Percentiles rank a stretch among this genome's conserved stretches.
phyloP scores from a whole-genome alignment of 352 stramenopile genomes.

The Phytopythium ostracodes region DNA sequence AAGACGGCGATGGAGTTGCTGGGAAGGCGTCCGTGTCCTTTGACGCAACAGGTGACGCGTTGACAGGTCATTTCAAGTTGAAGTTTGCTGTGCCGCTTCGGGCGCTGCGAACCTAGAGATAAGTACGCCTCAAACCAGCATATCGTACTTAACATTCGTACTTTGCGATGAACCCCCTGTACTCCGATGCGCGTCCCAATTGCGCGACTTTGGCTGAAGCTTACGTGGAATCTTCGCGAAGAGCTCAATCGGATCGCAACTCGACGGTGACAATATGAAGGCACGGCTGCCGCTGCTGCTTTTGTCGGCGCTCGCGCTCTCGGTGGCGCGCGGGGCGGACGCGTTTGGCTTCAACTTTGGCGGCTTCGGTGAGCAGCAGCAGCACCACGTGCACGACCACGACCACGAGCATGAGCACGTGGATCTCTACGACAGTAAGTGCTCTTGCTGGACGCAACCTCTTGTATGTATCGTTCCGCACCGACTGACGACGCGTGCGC shows the following conservation, averaged over 20 bases:
- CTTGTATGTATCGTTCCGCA: no score
- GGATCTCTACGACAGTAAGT: conserved; percentile 6
- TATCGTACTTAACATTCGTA: no score
- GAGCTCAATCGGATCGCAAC: not conserved
- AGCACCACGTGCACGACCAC: conserved; percentile 21
- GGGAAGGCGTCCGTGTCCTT: no score
- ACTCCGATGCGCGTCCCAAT: no score
- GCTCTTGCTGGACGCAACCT: no score
- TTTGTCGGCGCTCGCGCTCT: conserved; percentile 11
- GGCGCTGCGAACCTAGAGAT: no score
- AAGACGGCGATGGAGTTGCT: no score
- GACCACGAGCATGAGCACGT: conserved; percentile 16
- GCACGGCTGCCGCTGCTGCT: conserved; percentile 17
- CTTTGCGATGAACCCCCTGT: no score
- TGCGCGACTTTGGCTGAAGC: not conserved
- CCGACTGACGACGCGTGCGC: not conserved
- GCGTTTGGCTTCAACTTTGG: conserved; percentile 8
- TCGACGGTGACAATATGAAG: not conserved
- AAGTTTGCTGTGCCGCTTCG: no score
- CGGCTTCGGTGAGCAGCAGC: conserved; percentile 8
- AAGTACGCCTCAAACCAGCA: no score
- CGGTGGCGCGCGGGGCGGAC: conserved; percentile 8
- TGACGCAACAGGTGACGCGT: no score
- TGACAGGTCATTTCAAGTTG: no score
- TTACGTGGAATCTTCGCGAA: conserved; percentile 1